Evolutionary conservation across 2,329 filamentous ascomycete genomes (phyloP), one percentile per base, ranked within the genome.

Genomic region (Stemphylium lycopersici): DNA sequence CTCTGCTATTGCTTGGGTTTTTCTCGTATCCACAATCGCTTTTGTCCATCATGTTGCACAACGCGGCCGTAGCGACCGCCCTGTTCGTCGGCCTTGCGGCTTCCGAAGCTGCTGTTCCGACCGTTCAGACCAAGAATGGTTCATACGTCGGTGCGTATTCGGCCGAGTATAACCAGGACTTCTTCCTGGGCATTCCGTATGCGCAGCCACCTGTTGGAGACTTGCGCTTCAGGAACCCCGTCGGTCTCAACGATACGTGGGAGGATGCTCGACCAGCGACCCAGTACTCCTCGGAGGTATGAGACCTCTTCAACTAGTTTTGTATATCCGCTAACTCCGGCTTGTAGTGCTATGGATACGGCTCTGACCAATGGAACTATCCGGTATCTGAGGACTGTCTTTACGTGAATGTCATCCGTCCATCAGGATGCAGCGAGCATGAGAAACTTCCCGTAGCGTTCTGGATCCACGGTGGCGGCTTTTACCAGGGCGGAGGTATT

Each of bases 401-500:
- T 16, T 83, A 82, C 48, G 66, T 85, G 22, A 84, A 83, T 49
- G 77, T 85, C 33, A 75, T 81, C 0, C 74, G 79, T 0, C 82
- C 83, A 11, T 49, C 65, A 22, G 67, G 68, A 18, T 63, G 50
- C 22, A 56, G 52, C 16, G 61, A 68, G 15, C 45, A 65, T 1
- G 68, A 71, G n/a, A 75, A 75, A 3, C 71, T 84, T 2, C 83
- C 83, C 0, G 82, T 85, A 0, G 73, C 83, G n/a, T 76, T 82
- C 11, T 84, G 82, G 66, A 79, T 85, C 5, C 82, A 85, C 52
- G 83, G 83, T 0, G 82, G 83, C 7, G 82, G 80, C 0, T 79
- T 81, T 40, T 67, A 62, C 2, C 68, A 78, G 8, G 83, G 82
- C 3, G 78, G 78, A 3, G 81, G 78, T 32, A 78, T 78, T 7